Percentiles rank a stretch among this genome's conserved stretches.
Evolutionary conservation across 2,329 filamentous ascomycete species (phyloP).

Genomic region (Scorias spongiosa): DNA sequence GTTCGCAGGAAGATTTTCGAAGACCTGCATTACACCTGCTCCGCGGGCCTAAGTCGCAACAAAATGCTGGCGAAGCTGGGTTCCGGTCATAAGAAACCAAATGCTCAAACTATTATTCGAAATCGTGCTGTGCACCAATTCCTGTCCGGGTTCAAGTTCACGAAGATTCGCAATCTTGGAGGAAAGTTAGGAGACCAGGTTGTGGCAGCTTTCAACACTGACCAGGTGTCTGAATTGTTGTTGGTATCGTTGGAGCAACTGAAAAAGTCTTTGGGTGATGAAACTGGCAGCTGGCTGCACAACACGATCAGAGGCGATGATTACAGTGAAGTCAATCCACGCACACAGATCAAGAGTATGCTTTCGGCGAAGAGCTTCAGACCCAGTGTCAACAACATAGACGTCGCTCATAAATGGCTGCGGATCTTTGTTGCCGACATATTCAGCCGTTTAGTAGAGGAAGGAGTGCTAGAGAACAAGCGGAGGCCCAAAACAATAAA

Average conservation of each 20-base stretch:
- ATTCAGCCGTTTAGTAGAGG: constrained; percentile 74
- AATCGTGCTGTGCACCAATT: constrained; percentile 71
- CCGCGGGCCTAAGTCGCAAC: constrained; percentile 74
- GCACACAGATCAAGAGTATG: constrained; percentile 95
- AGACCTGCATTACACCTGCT: constrained; percentile 74
- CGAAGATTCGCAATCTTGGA: constrained; percentile 86
- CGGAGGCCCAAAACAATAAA: constrained; percentile 75
- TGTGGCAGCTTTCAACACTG: constrained; percentile 64
- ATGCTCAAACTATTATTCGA: constrained; percentile 84
- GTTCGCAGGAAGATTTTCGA: constrained; percentile 56
- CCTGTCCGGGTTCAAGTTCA: constrained; percentile 73
- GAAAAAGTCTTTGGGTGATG: constrained; percentile 63
- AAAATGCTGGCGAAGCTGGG: constrained; percentile 94
- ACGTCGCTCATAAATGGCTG: constrained; percentile 74
- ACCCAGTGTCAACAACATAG: constrained; percentile 61
- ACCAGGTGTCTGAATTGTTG: constrained; percentile 62
- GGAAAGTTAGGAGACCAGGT: constrained; percentile 87
- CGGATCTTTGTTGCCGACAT: constrained; percentile 87
- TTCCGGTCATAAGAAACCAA: constrained; percentile 82
- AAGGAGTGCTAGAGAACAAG: constrained; percentile 76
- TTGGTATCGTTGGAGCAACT: constrained; percentile 58
- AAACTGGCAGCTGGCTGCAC: constrained; percentile 76
- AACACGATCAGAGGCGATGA: constrained; percentile 76
- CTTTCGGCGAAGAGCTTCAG: constrained; percentile 90
- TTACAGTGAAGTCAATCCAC: constrained; percentile 70